Evolutionary conservation across 2,329 filamentous ascomycete species (phyloP), one percentile per base, ranked within the genome.

Genomic region (Cladosporium velox): DNA sequence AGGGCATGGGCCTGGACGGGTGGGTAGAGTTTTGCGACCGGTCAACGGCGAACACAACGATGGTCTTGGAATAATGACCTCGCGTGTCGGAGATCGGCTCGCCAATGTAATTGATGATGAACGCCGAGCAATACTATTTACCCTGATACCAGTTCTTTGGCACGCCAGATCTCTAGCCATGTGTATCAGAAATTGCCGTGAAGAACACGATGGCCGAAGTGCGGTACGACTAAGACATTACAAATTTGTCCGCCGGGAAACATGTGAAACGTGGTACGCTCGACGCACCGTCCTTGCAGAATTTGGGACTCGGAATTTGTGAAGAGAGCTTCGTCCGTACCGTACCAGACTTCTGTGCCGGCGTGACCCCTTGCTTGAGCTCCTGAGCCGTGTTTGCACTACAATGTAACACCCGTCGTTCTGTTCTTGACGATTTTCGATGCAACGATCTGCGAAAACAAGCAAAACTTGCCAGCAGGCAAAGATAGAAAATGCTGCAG

Each of bases 1-100:
- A 90, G 81, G 86, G 85, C 70, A 86, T 88, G 83, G 76, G 86
- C 58, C 77, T 91, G 59, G 85, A 89, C 69, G 85, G 85, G 1
- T 90, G 87, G 86, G 83, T 66, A 24, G 58, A 66, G 51, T 66
- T 57, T 32, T 66, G 65, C n/a, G 59, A 66, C 49, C 58, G 59
- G 7, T 35, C 52, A 30, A 66, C 65, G 35, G 59, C 59, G 15
- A 63, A 62, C 14, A 66, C 65, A 5, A 54, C 64, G 30, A 54
- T 65, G 64, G 12, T 64, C 34, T 12, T 47, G 15, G 61, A 34
- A n/a, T 10, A 55, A 18, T 47, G 41, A 47, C 18, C 8, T 21
- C 41, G 41, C 41, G n/a, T 24, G n/a, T 24, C 41, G 41, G 41
- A 47, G n/a, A 24, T 2, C 24, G 24, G 24, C 24, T 24, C 2